Evolutionary conservation across 176 grass and related monocot species (phyloP), one percentile per base, ranked within the genome.

Genomic region (Pontederia crassipes): DNA sequence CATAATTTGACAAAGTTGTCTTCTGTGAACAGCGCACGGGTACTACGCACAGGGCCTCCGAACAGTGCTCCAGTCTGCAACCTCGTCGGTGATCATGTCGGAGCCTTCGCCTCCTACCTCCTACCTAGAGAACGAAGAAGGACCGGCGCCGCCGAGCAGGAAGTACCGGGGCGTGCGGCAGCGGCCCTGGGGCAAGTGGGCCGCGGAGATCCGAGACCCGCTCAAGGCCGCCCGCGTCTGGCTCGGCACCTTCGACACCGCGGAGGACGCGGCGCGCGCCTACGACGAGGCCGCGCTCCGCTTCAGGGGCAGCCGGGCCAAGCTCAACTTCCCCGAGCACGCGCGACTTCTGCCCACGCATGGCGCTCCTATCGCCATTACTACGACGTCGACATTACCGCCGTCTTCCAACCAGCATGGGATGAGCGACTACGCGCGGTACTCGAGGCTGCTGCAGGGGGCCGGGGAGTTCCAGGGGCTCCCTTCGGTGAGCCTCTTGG

Each of bases 141-240:
- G 57, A 45, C 12, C 40, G 9, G 63, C 67, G 55, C 75, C 78
- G 32, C 32, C 32, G 54, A 68, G 59, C 0, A 64, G 73, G 50
- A 53, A 84, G 17, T 98, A 98, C 66, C 84, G 93, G 17, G 93
- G 93, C 12, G 93, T 98, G 50, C 79, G 93, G 47, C 93, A 97
- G 81, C 84, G 93, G 65, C 93, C 93, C 3, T 97, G 93, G 93
- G 93, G 93, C 52, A 97, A 97, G 77, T 97, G 93, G 93, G 93
- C 93, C 5, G 93, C 93, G 29, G 93, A 97, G 82, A 97, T 97
- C 79, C 70, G 93, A 12, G 93, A 97, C 56, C 93, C 93, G 45
- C 84, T 85, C 78, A 97, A 97, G 82, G 93, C 93, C 17, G 87
- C 93, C 62, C 93, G 93, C 11, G 93, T 97, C 40, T 97, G 93